phyloP scores from a whole-genome alignment of 495 filamentous ascomycete genomes.

The Neurospora sublineolata region DNA sequence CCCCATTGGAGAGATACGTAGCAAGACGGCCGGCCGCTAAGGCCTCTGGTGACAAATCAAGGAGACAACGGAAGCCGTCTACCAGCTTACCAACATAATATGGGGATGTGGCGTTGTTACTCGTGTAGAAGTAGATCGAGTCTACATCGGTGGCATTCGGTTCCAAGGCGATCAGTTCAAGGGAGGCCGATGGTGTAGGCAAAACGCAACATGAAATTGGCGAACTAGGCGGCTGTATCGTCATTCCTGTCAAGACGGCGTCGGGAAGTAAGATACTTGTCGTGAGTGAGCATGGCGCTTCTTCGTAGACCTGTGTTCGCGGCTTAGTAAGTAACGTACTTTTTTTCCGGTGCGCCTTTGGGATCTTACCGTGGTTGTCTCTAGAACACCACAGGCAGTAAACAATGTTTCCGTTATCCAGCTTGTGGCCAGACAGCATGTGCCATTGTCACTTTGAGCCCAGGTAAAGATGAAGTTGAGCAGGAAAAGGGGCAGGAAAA shows the following conservation, averaged over 20 bases:
- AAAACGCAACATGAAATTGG: slow-evolving; percentile 14
- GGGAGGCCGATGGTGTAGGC: slow-evolving; percentile 7
- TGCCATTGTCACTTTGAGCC: neutral
- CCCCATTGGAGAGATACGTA: neutral
- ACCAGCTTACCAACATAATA: slow-evolving; percentile 10
- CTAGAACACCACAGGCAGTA: slow-evolving; percentile 4
- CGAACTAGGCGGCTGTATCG: slow-evolving; percentile 12
- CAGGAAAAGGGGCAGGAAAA: neutral
- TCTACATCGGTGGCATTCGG: neutral
- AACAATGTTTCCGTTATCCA: slow-evolving; percentile 13
- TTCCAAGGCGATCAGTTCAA: slow-evolving; percentile 8
- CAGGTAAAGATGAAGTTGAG: neutral
- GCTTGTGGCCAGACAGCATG: slow-evolving; percentile 8
- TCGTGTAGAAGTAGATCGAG: slow-evolving; percentile 10
- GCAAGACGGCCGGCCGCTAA: slow-evolving; percentile 7
- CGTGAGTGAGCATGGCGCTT: neutral
- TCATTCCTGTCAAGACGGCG: slow-evolving; percentile 8
- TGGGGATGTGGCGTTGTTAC: slow-evolving; percentile 9
- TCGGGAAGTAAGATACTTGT: slow-evolving; percentile 10
- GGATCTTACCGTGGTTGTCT: slow-evolving; percentile 6
- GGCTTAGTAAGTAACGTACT: neutral
- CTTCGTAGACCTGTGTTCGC: slow-evolving; percentile 1
- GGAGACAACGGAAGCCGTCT: slow-evolving; percentile 6
- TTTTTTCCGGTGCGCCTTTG: neutral
- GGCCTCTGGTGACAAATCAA: slow-evolving; percentile 11